phyloP scores from a whole-genome alignment of 345 rosid genomes.

The Linum tenue region DNA sequence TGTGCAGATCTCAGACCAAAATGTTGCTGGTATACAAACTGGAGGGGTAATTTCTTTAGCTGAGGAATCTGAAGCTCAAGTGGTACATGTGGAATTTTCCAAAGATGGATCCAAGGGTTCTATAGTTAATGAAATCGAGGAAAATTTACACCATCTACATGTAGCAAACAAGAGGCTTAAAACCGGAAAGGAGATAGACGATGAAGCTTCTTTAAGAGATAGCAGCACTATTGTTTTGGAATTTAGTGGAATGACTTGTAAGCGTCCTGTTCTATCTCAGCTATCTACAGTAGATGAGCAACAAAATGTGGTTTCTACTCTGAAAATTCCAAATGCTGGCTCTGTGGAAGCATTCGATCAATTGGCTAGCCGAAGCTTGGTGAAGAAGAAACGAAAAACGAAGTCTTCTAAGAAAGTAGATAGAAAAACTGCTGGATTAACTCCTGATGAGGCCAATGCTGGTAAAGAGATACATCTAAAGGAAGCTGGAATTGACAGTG shows the following conservation, averaged over 20 bases:
- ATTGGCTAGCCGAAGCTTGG: constrained; percentile 4
- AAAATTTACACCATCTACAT: no score
- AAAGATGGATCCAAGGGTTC: no score
- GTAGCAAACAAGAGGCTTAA: no score
- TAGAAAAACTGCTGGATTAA: constrained; percentile 16
- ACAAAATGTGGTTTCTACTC: constrained; percentile 7
- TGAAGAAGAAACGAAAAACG: constrained; percentile 25
- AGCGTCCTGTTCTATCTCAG: constrained; percentile 11
- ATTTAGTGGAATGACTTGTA: constrained; percentile 3
- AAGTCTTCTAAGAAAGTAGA: constrained; percentile 16
- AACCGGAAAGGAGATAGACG: no score
- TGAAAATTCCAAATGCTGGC: constrained; percentile 13
- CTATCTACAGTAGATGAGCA: constrained; percentile 12
- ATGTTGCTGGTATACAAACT: no score
- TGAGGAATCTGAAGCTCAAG: background rate
- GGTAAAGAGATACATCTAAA: constrained; percentile 16
- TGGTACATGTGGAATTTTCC: no score
- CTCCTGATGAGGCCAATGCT: constrained; percentile 13
- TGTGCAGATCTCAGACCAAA: background rate
- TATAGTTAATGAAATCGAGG: no score
- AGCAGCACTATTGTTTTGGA: background rate
- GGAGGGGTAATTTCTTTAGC: background rate
- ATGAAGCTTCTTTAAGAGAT: no score
- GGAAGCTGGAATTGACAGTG: background rate
- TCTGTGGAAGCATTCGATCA: constrained; percentile 7